These are phyloP conservation scores for Trifolium pratense DNA, from an alignment of 306 rosid species.

Conservation along the genomic window DNA sequence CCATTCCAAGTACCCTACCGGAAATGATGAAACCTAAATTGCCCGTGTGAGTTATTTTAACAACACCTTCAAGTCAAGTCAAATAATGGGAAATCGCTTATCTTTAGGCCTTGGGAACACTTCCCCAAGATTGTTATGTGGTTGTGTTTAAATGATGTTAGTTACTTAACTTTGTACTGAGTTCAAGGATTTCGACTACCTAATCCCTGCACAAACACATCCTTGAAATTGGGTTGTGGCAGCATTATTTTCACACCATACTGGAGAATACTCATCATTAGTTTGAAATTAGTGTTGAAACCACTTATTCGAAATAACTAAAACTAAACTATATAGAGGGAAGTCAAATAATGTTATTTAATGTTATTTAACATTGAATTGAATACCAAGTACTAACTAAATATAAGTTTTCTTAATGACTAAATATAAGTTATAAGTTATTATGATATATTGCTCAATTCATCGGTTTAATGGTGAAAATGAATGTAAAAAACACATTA, in stretches of 20 bases:
- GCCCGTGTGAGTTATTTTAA: conserved; percentile 7
- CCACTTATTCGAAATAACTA: neutral
- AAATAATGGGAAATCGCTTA: neutral
- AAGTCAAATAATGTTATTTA: neutral
- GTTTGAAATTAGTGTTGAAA: neutral
- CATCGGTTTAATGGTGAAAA: too few relatives aligned
- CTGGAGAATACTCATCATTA: neutral
- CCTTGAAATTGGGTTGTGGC: neutral
- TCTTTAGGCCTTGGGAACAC: neutral
- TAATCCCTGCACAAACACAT: neutral
- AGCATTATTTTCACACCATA: neutral
- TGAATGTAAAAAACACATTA: too few relatives aligned
- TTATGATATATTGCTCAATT: neutral
- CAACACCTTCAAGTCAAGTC: neutral
- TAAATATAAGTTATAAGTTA: neutral
- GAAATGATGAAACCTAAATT: conserved; percentile 4
- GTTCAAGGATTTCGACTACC: neutral
- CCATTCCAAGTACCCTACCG: neutral
- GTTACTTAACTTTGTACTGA: neutral
- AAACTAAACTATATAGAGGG: neutral
- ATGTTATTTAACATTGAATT: neutral
- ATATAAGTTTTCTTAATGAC: neutral
- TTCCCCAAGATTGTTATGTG: neutral
- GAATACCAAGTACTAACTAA: conserved; percentile 1
- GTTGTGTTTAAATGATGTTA: neutral